phyloP scores from a whole-genome alignment of 179 eudicot genomes.

The Corrigiola litoralis region DNA sequence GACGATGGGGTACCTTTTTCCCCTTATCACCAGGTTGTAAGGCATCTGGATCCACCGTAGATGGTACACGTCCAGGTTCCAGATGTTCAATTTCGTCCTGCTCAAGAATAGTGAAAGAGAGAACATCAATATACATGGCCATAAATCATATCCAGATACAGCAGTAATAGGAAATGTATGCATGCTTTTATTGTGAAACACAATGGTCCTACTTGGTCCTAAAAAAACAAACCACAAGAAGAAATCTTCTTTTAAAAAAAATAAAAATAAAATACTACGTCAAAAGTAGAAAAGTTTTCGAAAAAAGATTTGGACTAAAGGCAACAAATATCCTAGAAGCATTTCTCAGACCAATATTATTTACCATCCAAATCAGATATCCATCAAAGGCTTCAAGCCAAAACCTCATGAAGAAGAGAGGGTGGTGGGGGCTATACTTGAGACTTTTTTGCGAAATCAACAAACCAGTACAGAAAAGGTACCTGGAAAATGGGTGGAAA shows the following conservation, averaged over 20 bases:
- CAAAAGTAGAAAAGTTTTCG: too few relatives aligned
- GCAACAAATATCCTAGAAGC: too few relatives aligned
- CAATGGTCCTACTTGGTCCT: too few relatives aligned
- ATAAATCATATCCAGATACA: too few relatives aligned
- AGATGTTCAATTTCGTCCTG: constrained; percentile 92
- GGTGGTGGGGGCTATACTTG: background rate
- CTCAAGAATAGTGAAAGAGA: background rate
- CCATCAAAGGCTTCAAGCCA: background rate
- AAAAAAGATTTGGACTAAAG: too few relatives aligned
- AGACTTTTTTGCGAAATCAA: background rate
- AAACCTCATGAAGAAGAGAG: background rate
- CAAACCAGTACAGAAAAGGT: background rate
- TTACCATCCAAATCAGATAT: too few relatives aligned
- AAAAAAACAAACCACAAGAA: too few relatives aligned
- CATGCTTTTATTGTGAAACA: too few relatives aligned
- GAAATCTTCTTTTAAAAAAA: too few relatives aligned
- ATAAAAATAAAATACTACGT: too few relatives aligned
- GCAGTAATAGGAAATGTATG: too few relatives aligned
- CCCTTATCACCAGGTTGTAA: constrained; percentile 50
- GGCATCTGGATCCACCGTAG: constrained; percentile 86
- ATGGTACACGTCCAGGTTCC: constrained; percentile 77
- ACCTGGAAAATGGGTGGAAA: background rate
- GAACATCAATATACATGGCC: background rate
- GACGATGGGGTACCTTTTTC: constrained; percentile 50
- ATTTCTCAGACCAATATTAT: too few relatives aligned